These are phyloP conservation scores for Dictyostelium discoideum DNA, from an alignment of 78 protist genomes.

Conservation along the genomic window dicty_2.7 NC_007089.4:5712501-5713000, in stretches of 20 bases:
- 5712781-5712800: background rate
- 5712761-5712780: background rate
- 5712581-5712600: background rate
- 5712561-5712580: background rate
- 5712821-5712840: background rate
- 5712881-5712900: background rate
- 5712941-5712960: background rate
- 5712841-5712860: no score
- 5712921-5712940: background rate
- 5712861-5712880: no score
- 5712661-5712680: background rate
- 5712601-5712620: background rate
- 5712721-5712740: background rate
- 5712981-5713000: background rate
- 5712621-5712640: background rate
- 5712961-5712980: background rate
- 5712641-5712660: slow-evolving; percentile 1
- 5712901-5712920: background rate
- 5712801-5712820: background rate
- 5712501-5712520: background rate
- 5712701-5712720: background rate
- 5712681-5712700: background rate
- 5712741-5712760: background rate
- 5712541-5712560: background rate
- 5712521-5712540: background rate